Evolutionary conservation across 129 eudicot genomes (phyloP).

Genomic region (Pseudognaphalium luteoalbum): DNA sequence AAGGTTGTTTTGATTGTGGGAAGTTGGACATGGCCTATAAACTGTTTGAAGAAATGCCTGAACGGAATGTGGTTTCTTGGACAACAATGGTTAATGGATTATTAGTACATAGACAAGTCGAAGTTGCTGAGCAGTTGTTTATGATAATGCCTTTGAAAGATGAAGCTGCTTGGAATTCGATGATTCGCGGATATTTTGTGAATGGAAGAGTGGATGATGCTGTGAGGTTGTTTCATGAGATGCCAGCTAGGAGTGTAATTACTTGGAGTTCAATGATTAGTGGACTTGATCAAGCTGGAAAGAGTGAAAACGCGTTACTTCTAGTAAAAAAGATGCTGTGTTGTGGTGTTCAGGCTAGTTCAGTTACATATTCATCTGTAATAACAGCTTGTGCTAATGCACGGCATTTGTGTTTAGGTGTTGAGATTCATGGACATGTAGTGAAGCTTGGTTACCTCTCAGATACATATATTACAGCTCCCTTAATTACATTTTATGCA

Average conservation of each 20-base stretch:
- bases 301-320: slow-evolving; percentile 54
- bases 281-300: slow-evolving; percentile 77
- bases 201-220: slow-evolving; percentile 64
- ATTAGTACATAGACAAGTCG: slow-evolving; percentile 40
- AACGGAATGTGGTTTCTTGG: slow-evolving; percentile 68
- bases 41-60: slow-evolving; percentile 66
- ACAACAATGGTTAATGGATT: slow-evolving; percentile 72
- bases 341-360: slow-evolving; percentile 46
- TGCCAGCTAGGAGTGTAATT: slow-evolving; percentile 64
- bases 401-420: slow-evolving; percentile 36
- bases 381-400: slow-evolving; percentile 64
- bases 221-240: slow-evolving; percentile 50
- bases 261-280: slow-evolving; percentile 86
- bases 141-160: slow-evolving; percentile 64
- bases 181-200: slow-evolving; percentile 64
- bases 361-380: slow-evolving; percentile 53
- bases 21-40: slow-evolving; percentile 45
- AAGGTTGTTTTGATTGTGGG: slow-evolving; percentile 76
- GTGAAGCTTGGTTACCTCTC: slow-evolving; percentile 55
- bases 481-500: slow-evolving; percentile 76
- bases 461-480: slow-evolving; percentile 56
- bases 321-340: slow-evolving; percentile 53
- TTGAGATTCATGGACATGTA: slow-evolving; percentile 58
- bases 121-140: slow-evolving; percentile 56
- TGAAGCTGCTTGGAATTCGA: slow-evolving; percentile 73